Percentiles rank a stretch among this genome's conserved stretches.
Conservation (phyloP, 2,329 filamentous ascomycete species). For the Neoscytalidium dimidiatum region DNA sequence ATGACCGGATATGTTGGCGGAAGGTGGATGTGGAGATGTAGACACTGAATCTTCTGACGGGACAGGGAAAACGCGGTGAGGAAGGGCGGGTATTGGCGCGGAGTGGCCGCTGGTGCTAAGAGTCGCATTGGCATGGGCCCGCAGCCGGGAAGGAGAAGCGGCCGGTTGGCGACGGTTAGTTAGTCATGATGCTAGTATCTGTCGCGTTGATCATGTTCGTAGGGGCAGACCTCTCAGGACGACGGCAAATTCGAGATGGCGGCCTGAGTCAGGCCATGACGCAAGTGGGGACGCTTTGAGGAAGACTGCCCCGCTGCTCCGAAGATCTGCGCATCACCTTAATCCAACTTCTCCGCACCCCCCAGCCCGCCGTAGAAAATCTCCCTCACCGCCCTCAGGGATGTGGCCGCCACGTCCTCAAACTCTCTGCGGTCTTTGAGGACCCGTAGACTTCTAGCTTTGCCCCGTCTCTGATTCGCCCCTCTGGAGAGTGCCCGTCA, state of each 20-base stretch:
- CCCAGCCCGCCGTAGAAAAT: background rate
- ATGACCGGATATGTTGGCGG: no score
- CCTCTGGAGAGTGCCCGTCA: background rate
- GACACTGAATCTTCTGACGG: no score
- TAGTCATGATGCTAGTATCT: no score
- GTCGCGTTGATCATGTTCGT: no score
- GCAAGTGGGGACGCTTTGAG: background rate
- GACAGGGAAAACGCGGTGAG: no score
- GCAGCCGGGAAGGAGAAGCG: no score
- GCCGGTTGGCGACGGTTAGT: background rate
- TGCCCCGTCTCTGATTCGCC: background rate
- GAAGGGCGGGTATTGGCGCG: no score
- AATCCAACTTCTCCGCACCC: constrained; percentile 12
- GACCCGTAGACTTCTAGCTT: background rate
- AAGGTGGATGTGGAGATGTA: no score
- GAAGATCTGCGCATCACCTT: constrained; percentile 2
- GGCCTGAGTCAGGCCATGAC: constrained; percentile 1
- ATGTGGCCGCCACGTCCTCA: background rate
- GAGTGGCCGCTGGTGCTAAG: no score
- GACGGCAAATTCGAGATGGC: background rate
- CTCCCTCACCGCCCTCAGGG: background rate
- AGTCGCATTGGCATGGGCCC: no score
- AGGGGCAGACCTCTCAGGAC: no score
- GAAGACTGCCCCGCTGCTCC: background rate
- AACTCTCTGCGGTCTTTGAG: background rate